A percentile compares a stretch with the other conserved stretches of the same genome.
Evolutionary conservation across 139 green algal genomes (phyloP).

Genomic region (Chlamydomonas sphaeroides): DNA sequence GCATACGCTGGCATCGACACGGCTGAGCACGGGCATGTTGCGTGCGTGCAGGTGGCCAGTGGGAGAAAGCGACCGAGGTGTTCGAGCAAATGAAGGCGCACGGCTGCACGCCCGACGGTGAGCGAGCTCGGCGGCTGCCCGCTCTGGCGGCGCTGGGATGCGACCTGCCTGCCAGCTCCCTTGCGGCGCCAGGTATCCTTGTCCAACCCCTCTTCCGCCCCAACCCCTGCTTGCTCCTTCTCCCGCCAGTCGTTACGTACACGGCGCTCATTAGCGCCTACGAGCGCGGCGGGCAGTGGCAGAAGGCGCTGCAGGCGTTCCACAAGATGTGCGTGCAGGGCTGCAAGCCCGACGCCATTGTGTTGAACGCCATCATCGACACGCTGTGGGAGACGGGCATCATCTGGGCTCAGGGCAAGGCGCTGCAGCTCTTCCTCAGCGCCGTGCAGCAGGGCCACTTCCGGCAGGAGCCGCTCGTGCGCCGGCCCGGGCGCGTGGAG

Average conservation of each 20-base stretch:
- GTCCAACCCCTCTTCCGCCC: too few relatives aligned
- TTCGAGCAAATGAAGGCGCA: conserved; percentile 81
- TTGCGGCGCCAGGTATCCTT: too few relatives aligned
- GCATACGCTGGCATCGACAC: too few relatives aligned
- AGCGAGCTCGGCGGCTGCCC: too few relatives aligned
- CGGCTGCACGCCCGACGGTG: conserved; percentile 78
- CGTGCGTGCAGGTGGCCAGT: conserved; percentile 66
- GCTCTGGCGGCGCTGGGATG: too few relatives aligned
- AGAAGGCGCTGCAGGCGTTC: conserved; percentile 66
- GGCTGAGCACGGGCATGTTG: too few relatives aligned
- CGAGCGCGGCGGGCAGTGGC: conserved; percentile 78
- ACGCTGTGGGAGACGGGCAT: conserved; percentile 86
- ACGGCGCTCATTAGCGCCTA: conserved; percentile 85
- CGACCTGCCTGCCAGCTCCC: too few relatives aligned
- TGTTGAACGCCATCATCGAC: conserved; percentile 91
- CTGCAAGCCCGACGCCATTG: conserved; percentile 81
- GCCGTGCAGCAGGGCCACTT: conserved; percentile 67
- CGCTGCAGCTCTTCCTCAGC: conserved; percentile 62
- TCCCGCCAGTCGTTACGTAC: conserved; percentile 80
- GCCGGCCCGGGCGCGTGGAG: conserved; percentile 45
- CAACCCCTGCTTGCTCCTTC: too few relatives aligned
- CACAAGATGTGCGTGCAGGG: conserved; percentile 65
- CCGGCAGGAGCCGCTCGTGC: conserved; percentile 48
- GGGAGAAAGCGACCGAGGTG: conserved; percentile 77
- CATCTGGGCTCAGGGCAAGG: conserved; percentile 73